Percentiles rank a stretch among this genome's conserved stretches.
Evolutionary conservation across 495 filamentous ascomycete genomes (phyloP).

Genomic region (Penicillium turbatum): DNA sequence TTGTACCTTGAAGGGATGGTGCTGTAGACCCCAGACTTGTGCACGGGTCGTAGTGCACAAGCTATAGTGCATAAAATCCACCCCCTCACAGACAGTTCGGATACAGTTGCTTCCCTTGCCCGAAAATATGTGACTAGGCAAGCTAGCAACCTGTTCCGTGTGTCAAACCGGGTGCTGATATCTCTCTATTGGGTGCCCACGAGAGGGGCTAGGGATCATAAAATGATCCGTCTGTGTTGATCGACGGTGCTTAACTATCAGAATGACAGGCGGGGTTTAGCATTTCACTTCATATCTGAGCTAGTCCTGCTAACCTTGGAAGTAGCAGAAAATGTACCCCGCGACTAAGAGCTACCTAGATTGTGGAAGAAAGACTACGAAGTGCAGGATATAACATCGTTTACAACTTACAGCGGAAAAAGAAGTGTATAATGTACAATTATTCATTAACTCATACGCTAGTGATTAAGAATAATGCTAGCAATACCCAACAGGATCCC

Average conservation of each 20-base stretch:
- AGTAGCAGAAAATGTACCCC: too few relatives aligned
- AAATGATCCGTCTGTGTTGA: neutral
- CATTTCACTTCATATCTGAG: neutral
- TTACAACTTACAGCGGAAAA: too few relatives aligned
- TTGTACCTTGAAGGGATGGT: too few relatives aligned
- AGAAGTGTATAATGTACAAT: conserved; percentile 25
- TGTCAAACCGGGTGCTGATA: neutral
- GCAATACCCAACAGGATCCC: conserved; percentile 18
- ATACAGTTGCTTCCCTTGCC: neutral
- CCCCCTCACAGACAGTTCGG: neutral
- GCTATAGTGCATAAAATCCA: too few relatives aligned
- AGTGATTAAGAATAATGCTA: conserved; percentile 29
- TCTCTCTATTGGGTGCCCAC: neutral
- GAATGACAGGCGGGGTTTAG: neutral
- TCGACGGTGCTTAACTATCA: neutral
- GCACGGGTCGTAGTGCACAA: too few relatives aligned
- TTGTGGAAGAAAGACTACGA: too few relatives aligned
- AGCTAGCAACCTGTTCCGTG: neutral
- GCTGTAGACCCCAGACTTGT: too few relatives aligned
- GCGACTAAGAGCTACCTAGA: too few relatives aligned
- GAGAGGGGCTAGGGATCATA: neutral
- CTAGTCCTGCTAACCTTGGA: too few relatives aligned
- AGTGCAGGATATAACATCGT: too few relatives aligned
- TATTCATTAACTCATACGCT: conserved; percentile 26
- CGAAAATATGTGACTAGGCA: neutral